phyloP scores from a whole-genome alignment of 2,329 filamentous ascomycete genomes.

The Rhinocladiella mackenziei region DNA sequence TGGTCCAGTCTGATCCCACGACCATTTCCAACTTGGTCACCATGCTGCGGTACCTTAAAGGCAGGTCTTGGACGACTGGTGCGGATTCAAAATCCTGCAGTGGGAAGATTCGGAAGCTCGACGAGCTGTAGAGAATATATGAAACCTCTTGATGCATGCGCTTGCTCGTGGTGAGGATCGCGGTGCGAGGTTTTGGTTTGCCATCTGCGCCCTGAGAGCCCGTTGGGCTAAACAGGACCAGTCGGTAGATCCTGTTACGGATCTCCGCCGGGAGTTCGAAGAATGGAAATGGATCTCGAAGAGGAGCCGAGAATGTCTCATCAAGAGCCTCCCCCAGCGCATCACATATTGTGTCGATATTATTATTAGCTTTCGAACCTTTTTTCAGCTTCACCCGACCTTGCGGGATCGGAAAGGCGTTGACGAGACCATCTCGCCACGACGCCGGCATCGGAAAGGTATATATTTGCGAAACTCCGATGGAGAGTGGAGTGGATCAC shows the following conservation, averaged over 20 bases:
- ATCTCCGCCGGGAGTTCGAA: constrained; percentile 53
- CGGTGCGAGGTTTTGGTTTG: constrained; percentile 17
- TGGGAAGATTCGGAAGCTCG: constrained; percentile 53
- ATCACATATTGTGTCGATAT: constrained; percentile 7
- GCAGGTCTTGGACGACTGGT: constrained; percentile 48
- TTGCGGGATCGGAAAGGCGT: constrained; percentile 29
- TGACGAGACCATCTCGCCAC: constrained; percentile 29
- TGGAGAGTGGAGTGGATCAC: too few relatives aligned
- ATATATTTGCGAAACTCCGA: too few relatives aligned
- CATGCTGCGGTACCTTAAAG: constrained; percentile 48
- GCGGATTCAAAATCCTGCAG: constrained; percentile 47
- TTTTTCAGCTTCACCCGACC: constrained; percentile 27
- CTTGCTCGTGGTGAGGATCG: constrained; percentile 40
- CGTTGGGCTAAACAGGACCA: constrained; percentile 18
- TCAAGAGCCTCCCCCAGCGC: constrained; percentile 10
- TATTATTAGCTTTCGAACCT: constrained; percentile 27
- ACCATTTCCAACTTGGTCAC: constrained; percentile 55
- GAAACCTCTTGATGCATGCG: constrained; percentile 50
- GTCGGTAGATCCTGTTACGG: constrained; percentile 46
- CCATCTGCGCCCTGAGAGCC: constrained; percentile 30
- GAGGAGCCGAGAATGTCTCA: constrained; percentile 2
- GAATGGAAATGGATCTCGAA: constrained; percentile 44
- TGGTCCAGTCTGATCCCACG: constrained; percentile 57
- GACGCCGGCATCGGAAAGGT: constrained; percentile 22
- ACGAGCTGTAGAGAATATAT: constrained; percentile 49